Percentiles rank a stretch among this genome's conserved stretches.
Evolutionary conservation across 352 stramenopile species (phyloP).

Genomic region (Elongisporangium senticosum): DNA sequence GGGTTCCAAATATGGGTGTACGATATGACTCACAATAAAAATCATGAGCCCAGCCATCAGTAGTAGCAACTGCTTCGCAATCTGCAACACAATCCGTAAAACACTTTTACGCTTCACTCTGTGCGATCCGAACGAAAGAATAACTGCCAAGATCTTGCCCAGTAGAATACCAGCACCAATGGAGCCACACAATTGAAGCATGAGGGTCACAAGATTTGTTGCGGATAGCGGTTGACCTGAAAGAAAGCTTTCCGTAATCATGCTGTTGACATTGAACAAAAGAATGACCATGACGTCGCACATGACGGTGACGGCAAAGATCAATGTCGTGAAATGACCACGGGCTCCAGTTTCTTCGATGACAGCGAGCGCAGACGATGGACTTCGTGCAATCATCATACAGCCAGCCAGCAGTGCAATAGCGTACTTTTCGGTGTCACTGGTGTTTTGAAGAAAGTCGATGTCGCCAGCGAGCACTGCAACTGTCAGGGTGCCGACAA

Average conservation of each 20-base stretch:
- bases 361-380: slow-evolving; percentile 57
- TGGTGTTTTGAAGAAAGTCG: slow-evolving; percentile 58
- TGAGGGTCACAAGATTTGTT: slow-evolving; percentile 23
- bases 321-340: slow-evolving; percentile 61
- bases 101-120: slow-evolving; percentile 53
- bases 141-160: slow-evolving; percentile 47
- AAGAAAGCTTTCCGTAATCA: slow-evolving; percentile 60
- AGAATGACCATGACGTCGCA: slow-evolving; percentile 68
- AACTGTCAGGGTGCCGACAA: slow-evolving; percentile 59
- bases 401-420: slow-evolving; percentile 58
- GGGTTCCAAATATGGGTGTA: slow-evolving; percentile 59
- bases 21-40: slow-evolving; percentile 53
- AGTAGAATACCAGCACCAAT: slow-evolving; percentile 40
- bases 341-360: slow-evolving; percentile 63
- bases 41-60: slow-evolving; percentile 54
- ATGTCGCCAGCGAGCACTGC: slow-evolving; percentile 51
- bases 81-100: slow-evolving; percentile 21
- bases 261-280: slow-evolving; percentile 69
- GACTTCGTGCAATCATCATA: slow-evolving; percentile 69
- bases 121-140: slow-evolving; percentile 46
- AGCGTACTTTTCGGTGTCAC: slow-evolving; percentile 46
- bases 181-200: slow-evolving; percentile 44
- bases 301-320: slow-evolving; percentile 66
- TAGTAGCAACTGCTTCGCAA: slow-evolving; percentile 53
- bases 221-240: slow-evolving; percentile 26